These are phyloP conservation scores for Thozetella sp. DNA, from an alignment of 495 filamentous ascomycete genomes.

Conservation along the genomic window DNA sequence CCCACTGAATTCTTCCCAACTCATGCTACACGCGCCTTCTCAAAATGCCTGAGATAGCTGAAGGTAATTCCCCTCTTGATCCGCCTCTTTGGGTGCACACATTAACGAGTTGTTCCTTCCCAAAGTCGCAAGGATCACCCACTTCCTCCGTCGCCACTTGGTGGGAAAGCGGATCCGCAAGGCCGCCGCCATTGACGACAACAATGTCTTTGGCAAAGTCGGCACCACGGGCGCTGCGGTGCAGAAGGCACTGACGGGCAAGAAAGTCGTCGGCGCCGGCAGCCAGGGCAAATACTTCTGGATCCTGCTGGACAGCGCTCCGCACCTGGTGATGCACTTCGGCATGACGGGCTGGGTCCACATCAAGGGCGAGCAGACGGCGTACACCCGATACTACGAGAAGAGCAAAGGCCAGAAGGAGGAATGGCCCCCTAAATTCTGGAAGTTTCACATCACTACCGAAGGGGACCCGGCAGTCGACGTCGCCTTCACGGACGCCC, in stretches of 20 bases:
- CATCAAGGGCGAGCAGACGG: conserved; percentile 72
- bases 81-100: background rate
- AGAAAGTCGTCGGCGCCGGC: conserved; percentile 60
- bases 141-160: conserved; percentile 77
- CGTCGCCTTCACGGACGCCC: conserved; percentile 81
- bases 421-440: conserved; percentile 87
- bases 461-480: conserved; percentile 57
- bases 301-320: conserved; percentile 56
- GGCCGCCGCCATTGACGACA: conserved; percentile 74
- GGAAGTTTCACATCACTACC: conserved; percentile 81
- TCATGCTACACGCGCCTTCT: background rate
- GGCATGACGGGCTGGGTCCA: conserved; percentile 93
- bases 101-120: conserved; percentile 11
- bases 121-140: conserved; percentile 78
- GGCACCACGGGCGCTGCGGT: conserved; percentile 77
- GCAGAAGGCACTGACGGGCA: conserved; percentile 71
- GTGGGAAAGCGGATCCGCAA: conserved; percentile 78
- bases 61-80: conserved; percentile 44
- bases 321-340: conserved; percentile 90
- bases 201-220: conserved; percentile 83
- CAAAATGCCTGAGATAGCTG: conserved; percentile 80
- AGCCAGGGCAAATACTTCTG: conserved; percentile 98
- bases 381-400: conserved; percentile 72
- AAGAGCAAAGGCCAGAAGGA: conserved; percentile 58
- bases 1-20: too few relatives aligned